Evolutionary conservation across 2,329 filamentous ascomycete species (phyloP).

Genomic region (Aspergillus quadricinctus): DNA sequence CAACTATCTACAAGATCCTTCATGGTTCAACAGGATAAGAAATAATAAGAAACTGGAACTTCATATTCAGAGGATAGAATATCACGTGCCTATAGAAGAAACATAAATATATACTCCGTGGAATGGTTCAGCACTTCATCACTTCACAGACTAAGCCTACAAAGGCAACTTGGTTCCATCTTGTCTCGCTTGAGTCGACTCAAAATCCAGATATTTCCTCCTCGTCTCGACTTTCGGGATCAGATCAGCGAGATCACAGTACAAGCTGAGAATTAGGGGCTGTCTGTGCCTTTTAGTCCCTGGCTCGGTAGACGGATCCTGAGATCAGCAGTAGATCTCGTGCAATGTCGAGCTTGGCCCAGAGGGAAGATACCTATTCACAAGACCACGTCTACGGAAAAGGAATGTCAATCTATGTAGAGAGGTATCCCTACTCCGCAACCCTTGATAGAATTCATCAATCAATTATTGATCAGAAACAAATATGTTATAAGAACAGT

Average conservation of each 20-base stretch:
- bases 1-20: neutral
- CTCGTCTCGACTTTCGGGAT: neutral
- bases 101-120: no score
- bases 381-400: no score
- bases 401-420: no score
- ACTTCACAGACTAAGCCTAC: neutral
- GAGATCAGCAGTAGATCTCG: neutral
- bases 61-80: neutral
- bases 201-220: neutral
- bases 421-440: no score
- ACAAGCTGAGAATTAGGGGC: neutral
- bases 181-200: neutral
- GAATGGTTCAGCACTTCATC: no score
- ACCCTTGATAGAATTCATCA: neutral
- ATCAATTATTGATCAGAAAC: conserved; percentile 1
- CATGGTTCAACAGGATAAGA: neutral
- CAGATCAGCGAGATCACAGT: neutral
- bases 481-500: conserved; percentile 1
- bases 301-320: neutral
- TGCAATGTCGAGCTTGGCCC: neutral
- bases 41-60: neutral
- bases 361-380: neutral
- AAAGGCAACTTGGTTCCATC: neutral
- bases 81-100: neutral
- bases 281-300: neutral